Evolutionary conservation across 371 early-diverging fungal genomes (phyloP).

Genomic region (Syncephalastrum contaminatum): DNA sequence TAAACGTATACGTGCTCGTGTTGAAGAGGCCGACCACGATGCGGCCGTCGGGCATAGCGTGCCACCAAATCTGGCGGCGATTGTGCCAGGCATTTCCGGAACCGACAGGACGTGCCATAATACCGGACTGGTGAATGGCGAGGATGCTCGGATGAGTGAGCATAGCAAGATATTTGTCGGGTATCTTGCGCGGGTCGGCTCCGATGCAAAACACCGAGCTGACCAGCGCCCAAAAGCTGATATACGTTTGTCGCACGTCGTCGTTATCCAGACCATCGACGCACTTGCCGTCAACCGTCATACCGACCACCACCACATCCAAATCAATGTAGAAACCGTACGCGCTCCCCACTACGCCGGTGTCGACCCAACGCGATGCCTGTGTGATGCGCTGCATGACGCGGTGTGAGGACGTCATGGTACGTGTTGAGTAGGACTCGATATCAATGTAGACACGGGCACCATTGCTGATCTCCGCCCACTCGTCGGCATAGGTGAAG

Average conservation of each 20-base stretch:
- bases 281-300: constrained; percentile 29
- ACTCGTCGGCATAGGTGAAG: constrained; percentile 23
- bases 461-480: constrained; percentile 25
- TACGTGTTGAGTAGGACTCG: constrained; percentile 27
- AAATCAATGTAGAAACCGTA: constrained; percentile 29
- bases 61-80: constrained; percentile 35
- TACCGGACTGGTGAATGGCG: constrained; percentile 26
- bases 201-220: constrained; percentile 39
- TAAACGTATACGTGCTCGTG: constrained; percentile 21
- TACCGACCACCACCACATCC: constrained; percentile 34
- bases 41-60: constrained; percentile 20
- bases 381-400: constrained; percentile 28
- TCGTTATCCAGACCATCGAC: constrained; percentile 36
- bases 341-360: constrained; percentile 14
- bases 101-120: constrained; percentile 26
- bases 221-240: constrained; percentile 35
- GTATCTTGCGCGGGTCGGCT: constrained; percentile 31
- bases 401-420: constrained; percentile 29
- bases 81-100: constrained; percentile 23
- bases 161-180: constrained; percentile 29
- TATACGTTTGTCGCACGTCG: constrained; percentile 27
- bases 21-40: constrained; percentile 32
- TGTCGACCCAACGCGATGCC: constrained; percentile 23
- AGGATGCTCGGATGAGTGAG: constrained; percentile 28
- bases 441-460: constrained; percentile 32